These are phyloP conservation scores for Spiraea crenata DNA, from an alignment of 331 rosid genomes.

Conservation along the genomic window DNA sequence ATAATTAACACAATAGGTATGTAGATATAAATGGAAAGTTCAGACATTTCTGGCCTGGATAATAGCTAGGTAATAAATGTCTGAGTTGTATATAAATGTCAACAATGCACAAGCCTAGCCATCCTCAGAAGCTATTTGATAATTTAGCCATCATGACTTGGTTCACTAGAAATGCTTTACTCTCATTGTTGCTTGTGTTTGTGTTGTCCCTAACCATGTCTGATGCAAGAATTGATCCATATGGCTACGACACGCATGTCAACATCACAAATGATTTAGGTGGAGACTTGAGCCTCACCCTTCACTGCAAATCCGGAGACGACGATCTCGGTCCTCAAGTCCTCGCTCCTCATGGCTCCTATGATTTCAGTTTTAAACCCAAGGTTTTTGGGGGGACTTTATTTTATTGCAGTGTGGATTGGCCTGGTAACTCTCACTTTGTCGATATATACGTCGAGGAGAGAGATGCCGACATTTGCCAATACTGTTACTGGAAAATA, in stretches of 20 bases:
- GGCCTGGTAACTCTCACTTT: not conserved
- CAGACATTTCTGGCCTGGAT: no score
- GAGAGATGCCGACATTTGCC: not conserved
- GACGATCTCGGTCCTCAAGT: not conserved
- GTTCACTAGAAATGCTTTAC: not conserved
- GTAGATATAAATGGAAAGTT: no score
- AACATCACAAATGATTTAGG: not conserved
- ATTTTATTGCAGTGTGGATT: not conserved
- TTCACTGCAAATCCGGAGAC: conserved; percentile 4
- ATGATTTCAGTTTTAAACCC: not conserved
- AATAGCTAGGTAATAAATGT: no score
- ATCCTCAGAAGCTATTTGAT: no score
- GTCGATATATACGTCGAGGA: not conserved
- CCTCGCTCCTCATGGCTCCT: not conserved
- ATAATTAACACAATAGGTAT: no score
- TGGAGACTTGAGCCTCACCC: conserved; percentile 3
- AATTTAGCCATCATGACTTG: not conserved
- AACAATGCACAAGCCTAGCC: no score
- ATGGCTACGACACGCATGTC: not conserved
- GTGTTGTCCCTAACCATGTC: not conserved
- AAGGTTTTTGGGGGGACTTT: not conserved
- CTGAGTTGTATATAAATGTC: no score
- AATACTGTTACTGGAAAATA: no score
- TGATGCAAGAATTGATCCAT: not conserved
- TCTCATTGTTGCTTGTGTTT: not conserved